phyloP scores from a whole-genome alignment of 805 yeast genomes.

The Metschnikowia amazonensis region DNA sequence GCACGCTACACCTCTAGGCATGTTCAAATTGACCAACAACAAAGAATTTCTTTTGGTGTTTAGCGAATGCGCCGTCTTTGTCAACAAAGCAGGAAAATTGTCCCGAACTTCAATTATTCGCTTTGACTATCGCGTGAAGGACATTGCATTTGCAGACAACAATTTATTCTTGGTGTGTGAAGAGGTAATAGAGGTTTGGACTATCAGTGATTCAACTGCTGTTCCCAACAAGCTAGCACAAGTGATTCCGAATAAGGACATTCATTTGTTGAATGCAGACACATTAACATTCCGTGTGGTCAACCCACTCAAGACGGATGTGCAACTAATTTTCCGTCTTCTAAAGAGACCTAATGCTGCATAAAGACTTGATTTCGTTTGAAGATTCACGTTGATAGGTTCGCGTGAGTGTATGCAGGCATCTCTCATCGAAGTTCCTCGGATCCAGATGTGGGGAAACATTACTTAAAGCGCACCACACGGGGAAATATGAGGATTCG shows the following conservation, averaged over 20 bases:
- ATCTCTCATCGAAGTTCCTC: not conserved
- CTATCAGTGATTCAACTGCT: slow-evolving; percentile 44
- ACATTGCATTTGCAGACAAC: slow-evolving; percentile 32
- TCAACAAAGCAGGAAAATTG: slow-evolving; percentile 55
- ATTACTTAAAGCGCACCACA: not conserved
- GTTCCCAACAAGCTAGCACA: slow-evolving; percentile 54
- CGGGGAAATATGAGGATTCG: not conserved
- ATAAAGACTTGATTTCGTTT: not conserved
- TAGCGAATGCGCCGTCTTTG: slow-evolving; percentile 64
- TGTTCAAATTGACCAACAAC: slow-evolving; percentile 56
- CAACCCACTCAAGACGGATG: slow-evolving; percentile 59
- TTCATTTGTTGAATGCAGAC: slow-evolving; percentile 30
- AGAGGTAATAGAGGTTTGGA: slow-evolving; percentile 68
- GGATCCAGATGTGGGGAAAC: slow-evolving; percentile 3
- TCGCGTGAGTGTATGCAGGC: not conserved
- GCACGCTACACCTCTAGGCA: slow-evolving; percentile 53
- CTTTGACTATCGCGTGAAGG: slow-evolving; percentile 40
- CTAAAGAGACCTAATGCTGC: not conserved
- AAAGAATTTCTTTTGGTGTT: slow-evolving; percentile 60
- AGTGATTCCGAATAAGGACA: slow-evolving; percentile 68
- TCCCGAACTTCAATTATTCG: slow-evolving; percentile 41
- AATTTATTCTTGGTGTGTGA: slow-evolving; percentile 49
- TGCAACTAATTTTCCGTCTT: slow-evolving; percentile 51
- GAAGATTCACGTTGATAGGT: not conserved
- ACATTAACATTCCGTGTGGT: slow-evolving; percentile 43